Conservation (phyloP, 108 stramenopile genomes). For the Skeletonema costatum region DNA sequence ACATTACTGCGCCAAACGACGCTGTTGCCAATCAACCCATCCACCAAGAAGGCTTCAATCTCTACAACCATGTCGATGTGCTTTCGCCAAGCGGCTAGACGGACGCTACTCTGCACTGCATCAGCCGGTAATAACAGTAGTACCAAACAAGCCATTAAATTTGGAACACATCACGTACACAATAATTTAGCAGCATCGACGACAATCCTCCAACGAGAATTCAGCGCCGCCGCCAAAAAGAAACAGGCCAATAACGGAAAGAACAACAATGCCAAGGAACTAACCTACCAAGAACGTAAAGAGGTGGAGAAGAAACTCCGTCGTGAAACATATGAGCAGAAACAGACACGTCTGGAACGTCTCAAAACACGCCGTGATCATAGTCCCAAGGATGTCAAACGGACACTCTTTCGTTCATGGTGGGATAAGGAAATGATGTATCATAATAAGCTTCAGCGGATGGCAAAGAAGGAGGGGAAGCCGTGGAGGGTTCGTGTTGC, state of each 20-base stretch:
- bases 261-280: not conserved
- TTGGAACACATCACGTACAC: not conserved
- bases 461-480: constrained; percentile 65
- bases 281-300: constrained; percentile 36
- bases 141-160: constrained; percentile 5
- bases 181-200: not conserved
- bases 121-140: not conserved
- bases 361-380: constrained; percentile 61
- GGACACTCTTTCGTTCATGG: constrained; percentile 62
- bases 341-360: constrained; percentile 43
- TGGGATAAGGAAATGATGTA: constrained; percentile 55
- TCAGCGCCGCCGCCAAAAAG: constrained; percentile 21
- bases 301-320: constrained; percentile 64
- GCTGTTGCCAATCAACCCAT: not conserved
- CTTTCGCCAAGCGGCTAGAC: constrained; percentile 14
- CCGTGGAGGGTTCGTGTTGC: constrained; percentile 81
- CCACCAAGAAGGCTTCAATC: not conserved
- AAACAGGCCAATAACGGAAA: not conserved
- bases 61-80: constrained; percentile 6
- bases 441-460: constrained; percentile 61
- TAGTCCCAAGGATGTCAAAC: constrained; percentile 43
- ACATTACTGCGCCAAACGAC: too few relatives aligned
- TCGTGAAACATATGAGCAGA: constrained; percentile 39
- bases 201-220: constrained; percentile 7
- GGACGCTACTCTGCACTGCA: not conserved